Base-by-base conservation (phyloP, 768 basidiomycete genomes). In the Amanita exitialis region DNA sequence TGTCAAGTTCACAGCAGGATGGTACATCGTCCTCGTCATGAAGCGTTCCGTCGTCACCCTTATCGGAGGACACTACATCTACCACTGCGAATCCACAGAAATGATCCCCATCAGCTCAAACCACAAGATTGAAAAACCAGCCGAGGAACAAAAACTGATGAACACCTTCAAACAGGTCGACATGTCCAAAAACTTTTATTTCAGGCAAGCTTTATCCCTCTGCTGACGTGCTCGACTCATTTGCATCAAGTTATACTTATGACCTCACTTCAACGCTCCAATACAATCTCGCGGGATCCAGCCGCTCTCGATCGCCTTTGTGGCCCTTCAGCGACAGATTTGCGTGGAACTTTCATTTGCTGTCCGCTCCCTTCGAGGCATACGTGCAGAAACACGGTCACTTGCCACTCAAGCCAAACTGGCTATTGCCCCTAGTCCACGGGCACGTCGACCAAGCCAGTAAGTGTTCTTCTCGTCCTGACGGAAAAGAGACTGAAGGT, bases 401-500 rank as follows among this genome's bases (percentile, higher is more conserved):
- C 4, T 35, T 51, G 15, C 50, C 50, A 13, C 42, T 51, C 42
- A 77, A 76, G 32, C 78, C 85, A 27, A 75, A 84, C 47, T 99
- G 95, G 95, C 72, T 97, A 5, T 66, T 96, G 12, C 91, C 96
- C 0, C 70, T 99, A 47, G 83, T 98, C 0, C 91, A 98, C 55
- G 96, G 96, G 0, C 94, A 95, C 61, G 90, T 98, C 10, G 95
- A 98, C 60, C 96, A 99, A 81, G 92, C 95, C 27, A 98, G 95
- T 96, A 56, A 59, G 92, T 56, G 20, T 42, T 23, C 36, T 16
- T 47, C 41, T 54, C 47, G 5, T 45, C n/a, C 25, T 30, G 9
- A 16, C 9, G 21, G 27, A 27, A 15, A n/a, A 9, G 8, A 27
- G n/a, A 6, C 4, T 43, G 34, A 21, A 49, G 37, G 13, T 15